Evolutionary conservation across 805 yeast genomes (phyloP).

Genomic region (Candida gorgasii): DNA sequence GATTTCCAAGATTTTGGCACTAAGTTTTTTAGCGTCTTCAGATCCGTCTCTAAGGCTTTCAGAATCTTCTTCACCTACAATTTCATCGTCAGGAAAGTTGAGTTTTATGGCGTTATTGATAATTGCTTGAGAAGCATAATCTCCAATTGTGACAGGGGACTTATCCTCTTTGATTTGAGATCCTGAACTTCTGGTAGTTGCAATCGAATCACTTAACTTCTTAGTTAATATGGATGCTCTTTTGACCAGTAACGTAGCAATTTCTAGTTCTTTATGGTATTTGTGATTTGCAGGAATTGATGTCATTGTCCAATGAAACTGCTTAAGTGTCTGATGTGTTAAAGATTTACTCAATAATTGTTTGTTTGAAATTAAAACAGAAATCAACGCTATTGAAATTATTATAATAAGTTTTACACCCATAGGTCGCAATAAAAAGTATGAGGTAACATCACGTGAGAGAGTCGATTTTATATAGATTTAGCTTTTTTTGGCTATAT

Average conservation of each 20-base stretch:
- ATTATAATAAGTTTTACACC: background rate
- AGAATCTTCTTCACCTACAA: slow-evolving; percentile 95
- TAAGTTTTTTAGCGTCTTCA: slow-evolving; percentile 48
- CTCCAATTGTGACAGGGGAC: slow-evolving; percentile 96
- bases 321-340: background rate
- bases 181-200: slow-evolving; percentile 47
- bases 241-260: slow-evolving; percentile 89
- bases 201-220: slow-evolving; percentile 57
- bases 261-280: slow-evolving; percentile 65
- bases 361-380: slow-evolving; percentile 5
- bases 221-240: slow-evolving; percentile 80
- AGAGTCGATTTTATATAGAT: too few relatives aligned
- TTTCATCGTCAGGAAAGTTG: slow-evolving; percentile 80
- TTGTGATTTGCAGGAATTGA: slow-evolving; percentile 12
- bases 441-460: slow-evolving; percentile 11
- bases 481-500: too few relatives aligned
- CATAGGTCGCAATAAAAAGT: background rate
- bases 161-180: slow-evolving; percentile 80
- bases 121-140: slow-evolving; percentile 93
- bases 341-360: background rate
- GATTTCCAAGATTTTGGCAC: slow-evolving; percentile 57
- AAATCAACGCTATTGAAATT: slow-evolving; percentile 10
- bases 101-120: slow-evolving; percentile 78
- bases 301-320: slow-evolving; percentile 4
- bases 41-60: slow-evolving; percentile 49